Conservation (phyloP, 169 alveolate species). For the Eimeria acervulina region DNA sequence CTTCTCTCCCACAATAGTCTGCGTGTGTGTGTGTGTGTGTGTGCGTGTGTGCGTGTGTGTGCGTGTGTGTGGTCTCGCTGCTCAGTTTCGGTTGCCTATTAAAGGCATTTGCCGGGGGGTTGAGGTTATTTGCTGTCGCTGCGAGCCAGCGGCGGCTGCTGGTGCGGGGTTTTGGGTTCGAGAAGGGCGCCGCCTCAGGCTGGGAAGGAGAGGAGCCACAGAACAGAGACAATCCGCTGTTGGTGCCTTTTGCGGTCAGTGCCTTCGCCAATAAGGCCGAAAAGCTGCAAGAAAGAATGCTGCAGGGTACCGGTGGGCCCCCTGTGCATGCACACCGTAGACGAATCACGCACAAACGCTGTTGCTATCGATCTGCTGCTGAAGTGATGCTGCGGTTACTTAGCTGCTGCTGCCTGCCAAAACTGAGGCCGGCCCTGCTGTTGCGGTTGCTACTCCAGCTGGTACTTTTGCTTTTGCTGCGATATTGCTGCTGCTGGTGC, state of each 20-base stretch:
- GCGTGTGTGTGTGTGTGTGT: not conserved
- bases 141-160: constrained; percentile 61
- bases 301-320: constrained; percentile 64
- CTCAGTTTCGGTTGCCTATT: not conserved
- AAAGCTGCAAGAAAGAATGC: constrained; percentile 49
- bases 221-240: not conserved
- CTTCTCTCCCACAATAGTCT: not conserved
- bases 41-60: not conserved
- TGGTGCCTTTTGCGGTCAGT: constrained; percentile 1
- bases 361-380: not conserved
- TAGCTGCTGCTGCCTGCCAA: not conserved
- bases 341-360: not conserved
- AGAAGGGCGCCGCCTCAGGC: constrained; percentile 2
- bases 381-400: constrained; percentile 8
- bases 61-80: not conserved
- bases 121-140: constrained; percentile 46
- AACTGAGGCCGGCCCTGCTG: not conserved
- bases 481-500: constrained; percentile 42
- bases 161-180: constrained; percentile 36
- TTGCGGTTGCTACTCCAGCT: not conserved
- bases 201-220: constrained; percentile 26
- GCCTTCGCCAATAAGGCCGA: constrained; percentile 25
- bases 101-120: not conserved
- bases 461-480: not conserved
- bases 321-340: not conserved